Base-by-base conservation (phyloP, 1,284 basidiomycete genomes). In the Fistulinella staudtii region DNA sequence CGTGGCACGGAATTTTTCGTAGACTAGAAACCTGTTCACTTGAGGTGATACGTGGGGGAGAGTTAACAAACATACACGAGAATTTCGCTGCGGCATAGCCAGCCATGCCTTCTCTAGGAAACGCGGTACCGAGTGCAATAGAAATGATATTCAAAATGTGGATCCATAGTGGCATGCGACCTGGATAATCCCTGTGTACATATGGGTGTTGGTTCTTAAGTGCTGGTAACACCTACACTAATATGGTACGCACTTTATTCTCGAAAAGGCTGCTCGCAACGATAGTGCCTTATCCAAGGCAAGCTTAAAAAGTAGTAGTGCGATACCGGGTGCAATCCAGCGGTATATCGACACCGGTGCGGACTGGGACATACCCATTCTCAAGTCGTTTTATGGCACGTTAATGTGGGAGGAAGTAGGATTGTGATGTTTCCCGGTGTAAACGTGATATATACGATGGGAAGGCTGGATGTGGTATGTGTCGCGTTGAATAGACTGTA, bases 41-140 rank as follows among this genome's bases (percentile, higher is more conserved):
- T n/a, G n/a, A n/a, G n/a, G n/a, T n/a, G n/a, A n/a, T n/a, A n/a
- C n/a, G n/a, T n/a, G n/a, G 2, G 1, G 31, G 9, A 14, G 29
- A 11, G 24, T 11, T 18, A 25, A 22, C 24, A 14, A n/a, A 54
- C 65, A 31, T 43, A 73, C 72, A 24, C 1, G 57, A 54, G 43
- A 73, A 70, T 39, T 59, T 57, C 3, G 46, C 66, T 9, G 53
- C 64, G 21, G 57, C 65, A 23, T 59, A 55, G 13, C 64, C 72
- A 18, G 61, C 51, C 43, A 60, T 62, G 5, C 58, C 54, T 14
- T 56, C 55, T 24, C 60, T 53, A 2, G 70, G 73, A 46, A 67
- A 74, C 14, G 49, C 49, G 8, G 53, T 37, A 0, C 57, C 65
- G 3, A 65, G 3, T 1, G 61, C 39, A 5, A 66, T 28, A 4